Percentiles rank a stretch among this genome's conserved stretches.
Conservation (phyloP, 176 grass and related monocot species). For the Lolium rigidum region DNA sequence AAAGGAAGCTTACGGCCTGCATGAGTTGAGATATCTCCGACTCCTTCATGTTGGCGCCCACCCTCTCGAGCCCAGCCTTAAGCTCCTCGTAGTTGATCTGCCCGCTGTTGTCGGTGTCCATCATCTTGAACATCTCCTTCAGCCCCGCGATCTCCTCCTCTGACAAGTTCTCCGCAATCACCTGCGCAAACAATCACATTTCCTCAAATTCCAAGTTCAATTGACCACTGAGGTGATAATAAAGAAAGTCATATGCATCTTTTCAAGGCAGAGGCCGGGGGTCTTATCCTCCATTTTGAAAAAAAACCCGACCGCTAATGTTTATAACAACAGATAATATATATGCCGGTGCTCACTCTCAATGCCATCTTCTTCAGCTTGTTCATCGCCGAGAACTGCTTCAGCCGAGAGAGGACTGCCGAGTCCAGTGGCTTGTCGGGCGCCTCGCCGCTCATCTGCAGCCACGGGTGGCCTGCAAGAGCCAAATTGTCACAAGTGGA, state of each 20-base stretch:
- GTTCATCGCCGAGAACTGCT: constrained; percentile 70
- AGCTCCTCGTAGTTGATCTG: constrained; percentile 69
- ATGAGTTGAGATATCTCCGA: constrained; percentile 57
- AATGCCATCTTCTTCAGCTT: constrained; percentile 66
- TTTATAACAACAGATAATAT: not conserved
- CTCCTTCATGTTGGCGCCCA: constrained; percentile 60
- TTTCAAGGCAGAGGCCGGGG: too few relatives aligned
- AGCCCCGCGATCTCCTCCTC: constrained; percentile 64
- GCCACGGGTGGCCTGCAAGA: constrained; percentile 51
- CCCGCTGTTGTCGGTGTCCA: constrained; percentile 66
- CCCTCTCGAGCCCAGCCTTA: constrained; percentile 50
- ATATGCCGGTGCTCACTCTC: constrained; percentile 33
- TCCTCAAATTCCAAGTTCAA: not conserved
- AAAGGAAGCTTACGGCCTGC: constrained; percentile 49
- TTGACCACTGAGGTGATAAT: too few relatives aligned
- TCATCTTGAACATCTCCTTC: constrained; percentile 74
- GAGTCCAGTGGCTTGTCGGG: constrained; percentile 65
- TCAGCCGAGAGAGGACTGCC: constrained; percentile 55
- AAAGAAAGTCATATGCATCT: too few relatives aligned
- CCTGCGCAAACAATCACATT: constrained; percentile 9
- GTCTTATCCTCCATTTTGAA: too few relatives aligned
- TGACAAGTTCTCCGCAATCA: constrained; percentile 62
- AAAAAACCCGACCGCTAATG: not conserved
- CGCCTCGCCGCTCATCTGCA: constrained; percentile 35
- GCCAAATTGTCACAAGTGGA: not conserved